phyloP scores from a whole-genome alignment of 805 yeast genomes.

The Cyberlindnera suaveolens region DNA sequence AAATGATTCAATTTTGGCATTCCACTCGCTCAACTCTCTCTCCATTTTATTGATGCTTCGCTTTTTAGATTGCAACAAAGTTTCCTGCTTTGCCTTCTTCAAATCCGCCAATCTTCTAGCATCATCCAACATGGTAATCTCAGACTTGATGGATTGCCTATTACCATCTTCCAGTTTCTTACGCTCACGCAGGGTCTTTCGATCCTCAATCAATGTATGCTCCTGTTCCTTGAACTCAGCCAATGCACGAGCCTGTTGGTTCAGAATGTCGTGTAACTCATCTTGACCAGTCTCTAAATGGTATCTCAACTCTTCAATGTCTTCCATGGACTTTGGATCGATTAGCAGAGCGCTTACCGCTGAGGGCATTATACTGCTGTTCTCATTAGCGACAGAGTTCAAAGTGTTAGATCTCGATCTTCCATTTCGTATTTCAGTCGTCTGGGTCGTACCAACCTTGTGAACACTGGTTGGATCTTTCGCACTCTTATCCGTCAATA shows the following conservation, averaged over 20 bases:
- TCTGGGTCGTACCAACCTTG: slow-evolving; percentile 9
- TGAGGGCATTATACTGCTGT: slow-evolving; percentile 6
- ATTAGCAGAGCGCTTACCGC: slow-evolving; percentile 12
- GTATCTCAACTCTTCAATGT: slow-evolving; percentile 37
- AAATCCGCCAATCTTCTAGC: slow-evolving; percentile 30
- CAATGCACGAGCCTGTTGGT: slow-evolving; percentile 27
- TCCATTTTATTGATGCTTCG: slow-evolving; percentile 29
- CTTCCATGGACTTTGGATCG: slow-evolving; percentile 25
- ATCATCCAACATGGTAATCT: slow-evolving; percentile 37
- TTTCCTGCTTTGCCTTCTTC: slow-evolving; percentile 29
- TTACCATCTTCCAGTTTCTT: slow-evolving; percentile 36
- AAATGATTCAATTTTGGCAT: slow-evolving; percentile 21
- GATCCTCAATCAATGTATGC: slow-evolving; percentile 25
- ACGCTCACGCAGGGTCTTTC: slow-evolving; percentile 33
- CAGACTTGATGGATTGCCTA: slow-evolving; percentile 33
- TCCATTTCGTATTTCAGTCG: slow-evolving; percentile 4
- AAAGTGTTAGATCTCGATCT: slow-evolving; percentile 33
- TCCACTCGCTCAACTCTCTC: slow-evolving; percentile 31
- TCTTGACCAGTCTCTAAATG: slow-evolving; percentile 36
- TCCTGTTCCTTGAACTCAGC: slow-evolving; percentile 36
- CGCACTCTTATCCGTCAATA: slow-evolving; percentile 26
- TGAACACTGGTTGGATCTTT: slow-evolving; percentile 26
- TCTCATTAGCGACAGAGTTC: slow-evolving; percentile 15
- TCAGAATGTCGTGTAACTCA: slow-evolving; percentile 30
- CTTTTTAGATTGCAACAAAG: slow-evolving; percentile 22